Evolutionary conservation across 1,284 basidiomycete species (phyloP), one percentile per base, ranked within the genome.

Genomic region (Malassezia obtusa): DNA sequence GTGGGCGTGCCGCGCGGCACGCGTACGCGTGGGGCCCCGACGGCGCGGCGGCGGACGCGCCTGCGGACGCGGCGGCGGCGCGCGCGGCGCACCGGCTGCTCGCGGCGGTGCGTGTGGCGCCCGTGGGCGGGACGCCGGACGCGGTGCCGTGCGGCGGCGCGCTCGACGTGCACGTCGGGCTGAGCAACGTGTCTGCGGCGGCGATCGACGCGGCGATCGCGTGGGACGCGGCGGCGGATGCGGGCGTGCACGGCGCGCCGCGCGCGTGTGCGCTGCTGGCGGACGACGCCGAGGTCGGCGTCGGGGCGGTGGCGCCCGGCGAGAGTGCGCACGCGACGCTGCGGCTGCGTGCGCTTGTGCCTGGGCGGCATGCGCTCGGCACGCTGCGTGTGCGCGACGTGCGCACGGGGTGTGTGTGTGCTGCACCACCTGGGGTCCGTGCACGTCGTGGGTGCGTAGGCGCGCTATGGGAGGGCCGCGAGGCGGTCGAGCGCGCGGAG

Each of bases 381-480:
- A 35, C 32, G 9, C 15, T 54, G 4, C 12, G 25, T 28, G 52
- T 54, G 19, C 19, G 17, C 10, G 46, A 54, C 19, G 28, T 17
- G 26, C 15, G n/a, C 14, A 44, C 52, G 9, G 39, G 22, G 15
- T 14, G 21, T 12, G 25, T 54, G 52, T 28, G 22, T 45, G 12
- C 32, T 54, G 28, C 38, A 37, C 15, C 28, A 54, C 28, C 36
- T 54, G 15, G 52, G 52, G 2, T 41, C 46, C 1, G 35, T 37
- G 33, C 38, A 36, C 26, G 35, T 54, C 5, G 5, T 39, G 12
- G 25, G 12, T 30, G 10, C 30, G 30, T 45, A 45, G 15, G 21
- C 30, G 25, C 10, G 22, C 44, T 26, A 21, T 10, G 15, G 9
- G 10, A 15, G 9, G 17, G 36, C 21, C 26, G 45, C 4, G 9